Percentiles rank a stretch among this genome's conserved stretches.
phyloP scores from a whole-genome alignment of 179 eudicot species.

The Dionaea muscipula region DNA sequence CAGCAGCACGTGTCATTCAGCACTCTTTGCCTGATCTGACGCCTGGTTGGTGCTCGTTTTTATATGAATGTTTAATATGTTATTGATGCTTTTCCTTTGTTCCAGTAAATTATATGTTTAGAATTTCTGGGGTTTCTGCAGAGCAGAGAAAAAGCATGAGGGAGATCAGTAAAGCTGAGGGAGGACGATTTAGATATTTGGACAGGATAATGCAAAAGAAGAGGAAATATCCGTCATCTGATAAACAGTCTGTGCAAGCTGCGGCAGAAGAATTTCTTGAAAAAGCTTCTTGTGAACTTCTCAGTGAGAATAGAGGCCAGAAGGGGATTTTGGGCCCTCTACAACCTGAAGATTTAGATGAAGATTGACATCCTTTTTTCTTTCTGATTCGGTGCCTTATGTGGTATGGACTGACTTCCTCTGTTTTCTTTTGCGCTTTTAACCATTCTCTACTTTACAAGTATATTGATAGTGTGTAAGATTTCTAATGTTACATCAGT shows the following conservation, averaged over 20 bases:
- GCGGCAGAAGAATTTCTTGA: conserved; percentile 88
- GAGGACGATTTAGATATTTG: conserved; percentile 29
- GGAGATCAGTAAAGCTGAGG: conserved; percentile 49
- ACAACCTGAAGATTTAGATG: conserved; percentile 29
- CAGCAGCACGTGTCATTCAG: conserved; percentile 78
- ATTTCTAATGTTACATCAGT: too few relatives aligned
- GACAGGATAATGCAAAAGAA: conserved; percentile 54
- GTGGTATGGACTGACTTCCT: conserved; percentile 8
- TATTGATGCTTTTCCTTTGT: not conserved
- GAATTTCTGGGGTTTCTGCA: conserved; percentile 26
- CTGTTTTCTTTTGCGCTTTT: not conserved
- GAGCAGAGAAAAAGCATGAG: conserved; percentile 81
- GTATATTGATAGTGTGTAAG: not conserved
- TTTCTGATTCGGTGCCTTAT: not conserved
- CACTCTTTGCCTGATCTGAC: conserved; percentile 91
- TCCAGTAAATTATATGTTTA: not conserved
- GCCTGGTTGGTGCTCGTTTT: conserved; percentile 30
- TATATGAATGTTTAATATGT: conserved; percentile 3
- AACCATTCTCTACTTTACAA: not conserved
- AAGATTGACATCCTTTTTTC: conserved; percentile 18
- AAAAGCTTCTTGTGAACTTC: conserved; percentile 87
- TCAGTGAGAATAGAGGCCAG: conserved; percentile 48
- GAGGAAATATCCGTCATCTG: conserved; percentile 59
- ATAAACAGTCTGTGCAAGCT: conserved; percentile 56
- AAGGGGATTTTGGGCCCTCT: conserved; percentile 69